phyloP scores from a whole-genome alignment of 805 yeast species.

The Metschnikowia santaceciliae region DNA sequence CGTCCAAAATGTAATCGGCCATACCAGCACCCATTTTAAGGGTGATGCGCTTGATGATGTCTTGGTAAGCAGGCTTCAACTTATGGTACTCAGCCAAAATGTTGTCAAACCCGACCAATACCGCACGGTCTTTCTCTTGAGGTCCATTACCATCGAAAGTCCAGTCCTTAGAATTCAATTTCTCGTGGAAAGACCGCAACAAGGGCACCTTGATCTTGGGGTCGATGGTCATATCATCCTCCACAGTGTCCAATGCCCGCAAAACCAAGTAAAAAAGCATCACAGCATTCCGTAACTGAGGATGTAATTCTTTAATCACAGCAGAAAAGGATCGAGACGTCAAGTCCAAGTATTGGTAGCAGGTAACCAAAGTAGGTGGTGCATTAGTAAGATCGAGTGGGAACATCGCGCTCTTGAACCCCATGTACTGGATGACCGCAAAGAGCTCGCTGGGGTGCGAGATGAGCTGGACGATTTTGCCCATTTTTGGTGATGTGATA shows the following conservation, averaged over 20 bases:
- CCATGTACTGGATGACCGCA: slow-evolving; percentile 59
- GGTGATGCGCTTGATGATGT: slow-evolving; percentile 73
- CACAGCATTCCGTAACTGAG: slow-evolving; percentile 77
- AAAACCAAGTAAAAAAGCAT: slow-evolving; percentile 82
- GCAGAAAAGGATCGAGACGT: slow-evolving; percentile 95
- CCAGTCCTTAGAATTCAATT: slow-evolving; percentile 69
- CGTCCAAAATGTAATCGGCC: slow-evolving; percentile 87
- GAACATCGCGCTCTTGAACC: slow-evolving; percentile 50
- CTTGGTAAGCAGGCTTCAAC: slow-evolving; percentile 72
- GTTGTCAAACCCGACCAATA: slow-evolving; percentile 71
- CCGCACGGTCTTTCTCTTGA: slow-evolving; percentile 76
- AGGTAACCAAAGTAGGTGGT: slow-evolving; percentile 41
- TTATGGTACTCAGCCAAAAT: slow-evolving; percentile 69
- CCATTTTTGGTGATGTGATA: slow-evolving; percentile 37
- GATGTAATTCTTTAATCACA: slow-evolving; percentile 86
- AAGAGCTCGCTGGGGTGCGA: slow-evolving; percentile 69
- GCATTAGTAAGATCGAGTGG: slow-evolving; percentile 40
- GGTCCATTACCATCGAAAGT: slow-evolving; percentile 72
- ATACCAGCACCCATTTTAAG: slow-evolving; percentile 92
- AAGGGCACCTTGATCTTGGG: slow-evolving; percentile 69
- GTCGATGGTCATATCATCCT: slow-evolving; percentile 89
- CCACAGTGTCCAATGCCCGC: slow-evolving; percentile 92
- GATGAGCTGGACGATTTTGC: slow-evolving; percentile 54
- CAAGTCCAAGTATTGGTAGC: slow-evolving; percentile 60
- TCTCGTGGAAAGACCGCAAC: slow-evolving; percentile 62